Percentiles rank a stretch among this genome's conserved stretches.
Conservation (phyloP, 2,329 filamentous ascomycete genomes). For the Talaromyces atroroseus region DNA sequence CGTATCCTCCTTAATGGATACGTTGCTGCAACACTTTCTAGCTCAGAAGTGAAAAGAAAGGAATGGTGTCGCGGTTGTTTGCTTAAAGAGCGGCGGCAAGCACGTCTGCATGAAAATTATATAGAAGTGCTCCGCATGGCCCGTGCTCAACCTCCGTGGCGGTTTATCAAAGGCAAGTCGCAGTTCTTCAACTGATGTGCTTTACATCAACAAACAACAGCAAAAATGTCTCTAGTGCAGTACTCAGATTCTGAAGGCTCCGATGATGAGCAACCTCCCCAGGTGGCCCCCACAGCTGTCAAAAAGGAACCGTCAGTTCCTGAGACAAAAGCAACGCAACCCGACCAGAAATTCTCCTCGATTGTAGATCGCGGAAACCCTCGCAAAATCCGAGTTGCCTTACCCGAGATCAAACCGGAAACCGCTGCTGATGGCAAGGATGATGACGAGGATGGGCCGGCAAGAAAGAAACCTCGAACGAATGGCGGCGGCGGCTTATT, state of each 20-base stretch:
- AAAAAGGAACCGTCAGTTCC: constrained; percentile 18
- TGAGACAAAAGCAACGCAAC: constrained; percentile 23
- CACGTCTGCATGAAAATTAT: neutral
- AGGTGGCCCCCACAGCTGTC: constrained; percentile 19
- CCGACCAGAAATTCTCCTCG: constrained; percentile 58
- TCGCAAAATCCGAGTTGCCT: constrained; percentile 75
- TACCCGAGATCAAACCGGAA: constrained; percentile 53
- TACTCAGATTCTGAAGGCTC: constrained; percentile 76
- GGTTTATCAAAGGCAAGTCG: neutral
- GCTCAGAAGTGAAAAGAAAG: neutral
- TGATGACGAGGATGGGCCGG: constrained; percentile 51
- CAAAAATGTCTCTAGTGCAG: constrained; percentile 68
- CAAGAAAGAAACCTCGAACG: constrained; percentile 65
- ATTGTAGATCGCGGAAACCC: constrained; percentile 75
- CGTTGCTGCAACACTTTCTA: no score
- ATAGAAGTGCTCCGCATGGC: constrained; percentile 11
- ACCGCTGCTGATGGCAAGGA: constrained; percentile 28
- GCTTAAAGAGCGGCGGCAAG: neutral
- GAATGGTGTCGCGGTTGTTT: neutral
- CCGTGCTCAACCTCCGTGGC: constrained; percentile 8
- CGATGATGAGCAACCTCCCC: constrained; percentile 50
- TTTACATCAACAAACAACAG: neutral
- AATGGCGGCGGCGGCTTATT: constrained; percentile 63
- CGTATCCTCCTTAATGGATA: neutral
- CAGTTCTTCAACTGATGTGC: neutral